Conservation (phyloP, 202 grass and related monocot genomes). For the Carex sylvatica region DNA sequence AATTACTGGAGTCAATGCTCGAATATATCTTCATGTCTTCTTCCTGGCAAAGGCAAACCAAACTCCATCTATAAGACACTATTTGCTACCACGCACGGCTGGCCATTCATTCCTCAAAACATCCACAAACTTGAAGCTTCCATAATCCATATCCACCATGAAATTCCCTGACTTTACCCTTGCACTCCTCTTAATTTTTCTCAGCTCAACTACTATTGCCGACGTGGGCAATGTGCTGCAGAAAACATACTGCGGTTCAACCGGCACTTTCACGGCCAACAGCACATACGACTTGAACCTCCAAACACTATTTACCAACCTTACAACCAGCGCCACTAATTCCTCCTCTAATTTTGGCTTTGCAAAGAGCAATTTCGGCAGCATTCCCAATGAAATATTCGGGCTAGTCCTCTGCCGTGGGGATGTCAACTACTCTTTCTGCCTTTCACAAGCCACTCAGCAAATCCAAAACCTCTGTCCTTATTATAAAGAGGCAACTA, state of each 20-base stretch:
- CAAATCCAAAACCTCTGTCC: constrained; percentile 48
- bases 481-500: constrained; percentile 18
- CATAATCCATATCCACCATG: neutral
- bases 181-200: neutral
- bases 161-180: neutral
- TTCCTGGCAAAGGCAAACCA: neutral
- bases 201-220: neutral
- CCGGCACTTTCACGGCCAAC: constrained; percentile 32
- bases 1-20: too few species aligned
- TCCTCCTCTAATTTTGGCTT: constrained; percentile 42
- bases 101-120: too few species aligned
- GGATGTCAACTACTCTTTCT: constrained; percentile 31
- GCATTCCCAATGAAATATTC: constrained; percentile 33
- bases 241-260: neutral
- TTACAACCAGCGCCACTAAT: constrained; percentile 14
- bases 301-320: neutral
- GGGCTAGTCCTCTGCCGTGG: constrained; percentile 60
- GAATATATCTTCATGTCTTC: neutral
- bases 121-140: too few species aligned
- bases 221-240: neutral
- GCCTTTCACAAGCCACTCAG: constrained; percentile 18
- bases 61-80: neutral
- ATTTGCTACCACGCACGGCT: neutral
- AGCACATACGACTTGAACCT: constrained; percentile 45
- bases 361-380: neutral